Base-by-base conservation (phyloP, 148 eudicot genomes). In the Chenopodium suecicum region DNA sequence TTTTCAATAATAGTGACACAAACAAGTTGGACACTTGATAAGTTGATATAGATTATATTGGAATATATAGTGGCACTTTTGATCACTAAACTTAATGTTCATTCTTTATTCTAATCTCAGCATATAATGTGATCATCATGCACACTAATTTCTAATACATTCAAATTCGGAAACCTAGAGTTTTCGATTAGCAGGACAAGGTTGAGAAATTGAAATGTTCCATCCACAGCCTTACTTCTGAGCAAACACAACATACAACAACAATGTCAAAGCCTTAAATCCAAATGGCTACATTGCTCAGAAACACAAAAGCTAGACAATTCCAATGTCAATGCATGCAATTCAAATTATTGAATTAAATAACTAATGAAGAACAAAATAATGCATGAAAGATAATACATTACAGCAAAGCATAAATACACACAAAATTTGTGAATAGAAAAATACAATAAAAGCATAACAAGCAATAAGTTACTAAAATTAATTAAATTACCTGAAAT, bases 261-360 rank as follows among this genome's bases (percentile, higher is more conserved):
- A 48, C 54, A 50, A 50, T 50, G 54, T 13, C 54, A 50, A 50
- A 50, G 54, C 14, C 54, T 50, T 50, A 50, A 50, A 11, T 16
- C 54, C 54, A 48, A 48, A 48, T 2, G 54, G 54, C 9, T 23
- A 62, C 27, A 62, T 62, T 62, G 65, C 65, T 19, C 23, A 60
- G 2, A 62, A 62, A 5, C 3, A 62, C 9, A 62, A n/a, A 62
- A n/a, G 3, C 66, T 20, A 62, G 25, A 20, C 27, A 65, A 14
- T 56, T 73, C 23, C 79, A 83, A 37, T 83, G 71, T 54, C 60
- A 79, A 79, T 79, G 85, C 85, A 83, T 83, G 85, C 79, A 83
- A 74, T 22, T 63, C 32, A 78, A 73, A 29, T 47, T 77, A 69
- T 66, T 29, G 52, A 54, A 71, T 41, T 65, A 56, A 41, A 41